Base-by-base conservation (phyloP, 306 rosid species). In the Pyrus betulifolia region DNA sequence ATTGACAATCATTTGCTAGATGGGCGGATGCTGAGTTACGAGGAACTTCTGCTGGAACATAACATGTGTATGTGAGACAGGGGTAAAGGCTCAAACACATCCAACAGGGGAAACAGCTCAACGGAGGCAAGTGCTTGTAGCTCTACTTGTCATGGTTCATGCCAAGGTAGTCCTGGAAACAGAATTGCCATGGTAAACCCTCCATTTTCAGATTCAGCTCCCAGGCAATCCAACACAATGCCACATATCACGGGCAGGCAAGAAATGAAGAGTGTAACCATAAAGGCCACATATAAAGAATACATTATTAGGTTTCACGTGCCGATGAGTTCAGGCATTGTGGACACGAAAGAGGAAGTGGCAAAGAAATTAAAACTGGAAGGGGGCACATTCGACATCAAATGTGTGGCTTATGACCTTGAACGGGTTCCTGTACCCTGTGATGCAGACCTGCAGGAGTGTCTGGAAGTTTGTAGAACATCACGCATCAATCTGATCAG, bases 341-440 rank as follows among this genome's bases (percentile, higher is more conserved):
- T 85, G 79, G 91, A 85, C 74, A 78, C 90, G 71, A 85, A 69
- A 79, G 91, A 90, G 25, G 94, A 87, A 87, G 89, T 88, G 69
- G 90, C 88, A 28, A 93, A 87, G 61, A 87, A 94, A 76, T 82
- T 93, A 82, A 91, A 85, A 84, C 38, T 93, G 71, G 93, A 91
- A 74, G 81, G 80, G 42, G 91, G 94, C 19, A 87, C 88, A 46
- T 90, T 88, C 72, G 91, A 91, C 75, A 84, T 93, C 74, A 91
- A 92, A 88, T 91, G 89, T 80, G 76, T 92, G 81, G 98, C 91
- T 40, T 97, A 91, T 74, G 97, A 90, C 83, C 88, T 83, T 1
- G 97, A 91, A 72, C 91, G 94, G 97, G 96, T 91, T 81, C 82
- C 88, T 76, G 82, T 91, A 35, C 90, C 93, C n/a, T 93, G 97